Evolutionary conservation across 108 stramenopile species (phyloP).

Genomic region (Cyclostephanos tholiformis): DNA sequence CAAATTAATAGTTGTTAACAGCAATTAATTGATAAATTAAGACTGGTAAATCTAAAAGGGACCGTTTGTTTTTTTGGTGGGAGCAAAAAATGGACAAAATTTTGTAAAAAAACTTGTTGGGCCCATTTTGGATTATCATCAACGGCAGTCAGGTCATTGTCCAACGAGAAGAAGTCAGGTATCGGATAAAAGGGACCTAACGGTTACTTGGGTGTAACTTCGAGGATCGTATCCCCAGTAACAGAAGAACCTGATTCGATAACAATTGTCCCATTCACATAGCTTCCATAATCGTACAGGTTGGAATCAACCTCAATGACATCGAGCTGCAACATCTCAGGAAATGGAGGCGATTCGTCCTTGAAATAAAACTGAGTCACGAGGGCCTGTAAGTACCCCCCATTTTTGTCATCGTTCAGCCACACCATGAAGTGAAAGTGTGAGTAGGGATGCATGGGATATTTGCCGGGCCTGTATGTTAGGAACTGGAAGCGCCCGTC

Average conservation of each 20-base stretch:
- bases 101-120: too few species aligned
- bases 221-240: neutral
- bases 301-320: neutral
- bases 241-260: neutral
- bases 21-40: too few species aligned
- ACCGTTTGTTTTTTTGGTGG: too few species aligned
- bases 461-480: constrained; percentile 9
- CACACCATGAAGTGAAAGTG: constrained; percentile 26
- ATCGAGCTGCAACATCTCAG: constrained; percentile 17
- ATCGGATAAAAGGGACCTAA: constrained; percentile 15
- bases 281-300: constrained; percentile 12
- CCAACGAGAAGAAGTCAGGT: constrained; percentile 13
- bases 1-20: too few species aligned
- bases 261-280: constrained; percentile 21
- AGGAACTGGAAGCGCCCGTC: constrained; percentile 12
- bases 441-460: constrained; percentile 4
- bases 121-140: too few species aligned
- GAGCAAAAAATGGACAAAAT: too few species aligned
- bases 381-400: neutral
- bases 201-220: neutral
- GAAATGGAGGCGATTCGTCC: constrained; percentile 13
- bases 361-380: constrained; percentile 20
- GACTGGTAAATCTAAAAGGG: too few species aligned
- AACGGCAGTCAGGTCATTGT: constrained; percentile 13
- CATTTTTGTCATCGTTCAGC: constrained; percentile 2